phyloP scores from a whole-genome alignment of 2,329 filamentous ascomycete genomes.

The Rhynchosporium graminicola region DNA sequence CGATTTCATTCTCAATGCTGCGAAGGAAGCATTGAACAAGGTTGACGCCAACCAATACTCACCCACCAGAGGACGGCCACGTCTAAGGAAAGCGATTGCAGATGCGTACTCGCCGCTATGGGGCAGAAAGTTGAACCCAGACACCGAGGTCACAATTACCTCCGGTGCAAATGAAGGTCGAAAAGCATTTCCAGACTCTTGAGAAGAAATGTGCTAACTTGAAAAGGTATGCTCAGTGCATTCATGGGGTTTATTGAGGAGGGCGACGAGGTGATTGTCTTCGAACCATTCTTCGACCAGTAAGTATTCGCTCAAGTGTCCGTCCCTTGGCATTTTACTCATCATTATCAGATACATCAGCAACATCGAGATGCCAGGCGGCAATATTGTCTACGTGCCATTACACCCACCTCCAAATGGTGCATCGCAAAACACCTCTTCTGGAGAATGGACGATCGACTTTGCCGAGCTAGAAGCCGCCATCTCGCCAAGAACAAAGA shows the following conservation, averaged over 20 bases:
- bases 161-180: slow-evolving; percentile 81
- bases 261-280: slow-evolving; percentile 95
- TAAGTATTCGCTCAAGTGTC: slow-evolving; percentile 43
- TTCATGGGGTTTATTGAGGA: slow-evolving; percentile 97
- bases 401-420: slow-evolving; percentile 85
- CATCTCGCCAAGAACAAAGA: slow-evolving; percentile 86
- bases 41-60: slow-evolving; percentile 99
- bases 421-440: slow-evolving; percentile 75
- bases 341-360: slow-evolving; percentile 69
- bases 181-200: slow-evolving; percentile 11
- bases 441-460: slow-evolving; percentile 85
- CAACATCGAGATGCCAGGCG: slow-evolving; percentile 98
- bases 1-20: slow-evolving; percentile 84
- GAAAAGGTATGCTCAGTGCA: slow-evolving; percentile 80
- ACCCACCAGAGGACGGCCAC: slow-evolving; percentile 87
- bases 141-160: slow-evolving; percentile 92
- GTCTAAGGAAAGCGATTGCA: slow-evolving; percentile 89
- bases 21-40: slow-evolving; percentile 82
- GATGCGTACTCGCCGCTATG: slow-evolving; percentile 91
- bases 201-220: neutral
- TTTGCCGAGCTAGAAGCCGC: slow-evolving; percentile 78
- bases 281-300: slow-evolving; percentile 99
- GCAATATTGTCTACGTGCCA: slow-evolving; percentile 93
- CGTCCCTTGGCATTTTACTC: slow-evolving; percentile 10
- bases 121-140: slow-evolving; percentile 77